phyloP scores from a whole-genome alignment of 441 rosid genomes.

The Flueggea neowawraea region DNA sequence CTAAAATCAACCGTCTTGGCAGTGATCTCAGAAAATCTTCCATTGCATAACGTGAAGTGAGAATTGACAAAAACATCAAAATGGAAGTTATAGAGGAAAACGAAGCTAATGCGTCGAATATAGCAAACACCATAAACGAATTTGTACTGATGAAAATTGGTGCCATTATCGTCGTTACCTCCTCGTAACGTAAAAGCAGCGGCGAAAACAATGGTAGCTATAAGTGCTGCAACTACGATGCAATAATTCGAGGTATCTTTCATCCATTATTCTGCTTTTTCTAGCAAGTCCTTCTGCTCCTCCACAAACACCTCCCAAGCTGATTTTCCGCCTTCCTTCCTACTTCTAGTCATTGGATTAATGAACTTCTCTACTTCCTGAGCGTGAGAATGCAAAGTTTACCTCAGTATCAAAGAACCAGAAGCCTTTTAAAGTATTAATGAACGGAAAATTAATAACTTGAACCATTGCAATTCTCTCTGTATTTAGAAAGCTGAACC shows the following conservation, averaged over 20 bases:
- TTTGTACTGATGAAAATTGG: neutral
- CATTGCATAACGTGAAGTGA: constrained; percentile 44
- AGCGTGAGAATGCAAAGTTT: too few species aligned
- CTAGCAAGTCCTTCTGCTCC: neutral
- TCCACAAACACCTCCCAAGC: neutral
- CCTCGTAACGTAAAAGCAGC: constrained; percentile 3
- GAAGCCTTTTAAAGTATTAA: too few species aligned
- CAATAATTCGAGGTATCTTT: constrained; percentile 1
- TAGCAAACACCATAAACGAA: too few species aligned
- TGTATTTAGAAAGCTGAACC: constrained; percentile 1
- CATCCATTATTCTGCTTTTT: constrained; percentile 1
- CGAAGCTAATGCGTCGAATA: neutral
- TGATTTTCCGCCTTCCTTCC: neutral
- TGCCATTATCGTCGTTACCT: neutral
- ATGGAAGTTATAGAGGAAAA: constrained; percentile 12
- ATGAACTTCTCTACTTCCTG: constrained; percentile 3
- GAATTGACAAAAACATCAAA: too few species aligned
- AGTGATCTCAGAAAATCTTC: constrained; percentile 40
- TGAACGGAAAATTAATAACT: too few species aligned
- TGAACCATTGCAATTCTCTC: too few species aligned
- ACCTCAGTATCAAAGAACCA: too few species aligned
- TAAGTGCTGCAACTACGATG: too few species aligned
- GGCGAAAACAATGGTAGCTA: constrained; percentile 3
- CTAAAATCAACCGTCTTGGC: constrained; percentile 37
- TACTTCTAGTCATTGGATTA: neutral